These are phyloP conservation scores for Saksenaea oblongispora DNA, from an alignment of 371 early-diverging fungal species.

Conservation along the genomic window DNA sequence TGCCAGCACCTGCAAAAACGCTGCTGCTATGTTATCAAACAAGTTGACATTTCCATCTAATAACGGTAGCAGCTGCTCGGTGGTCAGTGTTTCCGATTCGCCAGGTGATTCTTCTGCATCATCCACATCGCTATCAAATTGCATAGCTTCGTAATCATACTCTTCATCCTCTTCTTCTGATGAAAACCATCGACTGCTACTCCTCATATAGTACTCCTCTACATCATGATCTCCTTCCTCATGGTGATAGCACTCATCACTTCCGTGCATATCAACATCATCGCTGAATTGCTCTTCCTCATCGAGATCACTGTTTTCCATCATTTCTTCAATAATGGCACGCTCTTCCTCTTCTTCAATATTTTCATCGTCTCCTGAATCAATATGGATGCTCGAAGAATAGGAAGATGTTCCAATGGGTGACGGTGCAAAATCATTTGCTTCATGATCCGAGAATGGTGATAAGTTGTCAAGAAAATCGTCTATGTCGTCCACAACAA, in stretches of 20 bases:
- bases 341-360: constrained; percentile 43
- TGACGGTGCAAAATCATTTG: constrained; percentile 4
- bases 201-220: constrained; percentile 7
- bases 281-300: constrained; percentile 26
- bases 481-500: constrained; percentile 29
- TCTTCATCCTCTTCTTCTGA: constrained; percentile 44
- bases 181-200: constrained; percentile 31
- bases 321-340: constrained; percentile 39
- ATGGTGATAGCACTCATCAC: constrained; percentile 18
- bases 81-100: neutral
- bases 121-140: constrained; percentile 29
- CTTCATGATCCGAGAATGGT: constrained; percentile 21
- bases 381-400: constrained; percentile 37
- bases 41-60: constrained; percentile 24
- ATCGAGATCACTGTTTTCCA: constrained; percentile 14
- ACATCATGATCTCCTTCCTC: constrained; percentile 18
- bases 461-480: constrained; percentile 35
- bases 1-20: constrained; percentile 38
- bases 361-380: constrained; percentile 48
- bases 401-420: constrained; percentile 13
- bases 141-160: constrained; percentile 37
- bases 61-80: constrained; percentile 21
- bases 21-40: constrained; percentile 35
- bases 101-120: constrained; percentile 20
- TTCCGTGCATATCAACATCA: constrained; percentile 15